These are phyloP conservation scores for Trichoderma oligosporum DNA, from an alignment of 2,329 filamentous ascomycete species.

Conservation along the genomic window DNA sequence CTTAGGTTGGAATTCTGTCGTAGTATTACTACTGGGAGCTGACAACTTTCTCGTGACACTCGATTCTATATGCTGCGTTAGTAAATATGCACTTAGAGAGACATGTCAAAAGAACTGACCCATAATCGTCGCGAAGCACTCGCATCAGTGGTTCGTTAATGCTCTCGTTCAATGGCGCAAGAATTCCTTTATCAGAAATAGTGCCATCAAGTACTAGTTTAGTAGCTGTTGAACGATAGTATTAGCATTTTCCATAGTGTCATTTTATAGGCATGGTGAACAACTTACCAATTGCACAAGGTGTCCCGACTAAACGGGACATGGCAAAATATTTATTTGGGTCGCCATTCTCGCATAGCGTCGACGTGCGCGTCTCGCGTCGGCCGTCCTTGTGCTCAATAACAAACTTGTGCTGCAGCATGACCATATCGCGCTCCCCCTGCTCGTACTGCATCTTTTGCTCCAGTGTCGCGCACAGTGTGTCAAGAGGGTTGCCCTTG, in stretches of 20 bases:
- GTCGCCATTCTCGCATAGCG: conserved; percentile 77
- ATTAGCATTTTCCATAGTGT: neutral
- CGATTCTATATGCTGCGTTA: neutral
- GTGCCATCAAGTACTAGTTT: conserved; percentile 74
- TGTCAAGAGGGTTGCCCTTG: conserved; percentile 77
- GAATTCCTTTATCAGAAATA: conserved; percentile 43
- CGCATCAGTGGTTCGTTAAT: conserved; percentile 71
- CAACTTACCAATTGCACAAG: neutral
- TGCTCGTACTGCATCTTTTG: conserved; percentile 85
- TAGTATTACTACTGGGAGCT: too few species aligned
- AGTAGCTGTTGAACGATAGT: conserved; percentile 62
- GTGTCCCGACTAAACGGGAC: conserved; percentile 69
- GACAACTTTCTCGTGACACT: neutral
- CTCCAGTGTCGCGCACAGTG: conserved; percentile 84
- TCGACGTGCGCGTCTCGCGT: conserved; percentile 74
- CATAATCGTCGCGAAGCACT: conserved; percentile 74
- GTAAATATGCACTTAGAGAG: too few species aligned
- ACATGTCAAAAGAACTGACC: too few species aligned
- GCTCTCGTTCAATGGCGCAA: conserved; percentile 10
- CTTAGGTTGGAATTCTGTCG: too few species aligned
- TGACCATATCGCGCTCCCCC: conserved; percentile 77
- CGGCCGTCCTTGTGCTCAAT: conserved; percentile 78
- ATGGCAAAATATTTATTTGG: conserved; percentile 74
- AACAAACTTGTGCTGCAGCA: conserved; percentile 74
- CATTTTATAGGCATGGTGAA: neutral